Base-by-base conservation (phyloP, 768 basidiomycete species). In the Tylopilus sp. region DNA sequence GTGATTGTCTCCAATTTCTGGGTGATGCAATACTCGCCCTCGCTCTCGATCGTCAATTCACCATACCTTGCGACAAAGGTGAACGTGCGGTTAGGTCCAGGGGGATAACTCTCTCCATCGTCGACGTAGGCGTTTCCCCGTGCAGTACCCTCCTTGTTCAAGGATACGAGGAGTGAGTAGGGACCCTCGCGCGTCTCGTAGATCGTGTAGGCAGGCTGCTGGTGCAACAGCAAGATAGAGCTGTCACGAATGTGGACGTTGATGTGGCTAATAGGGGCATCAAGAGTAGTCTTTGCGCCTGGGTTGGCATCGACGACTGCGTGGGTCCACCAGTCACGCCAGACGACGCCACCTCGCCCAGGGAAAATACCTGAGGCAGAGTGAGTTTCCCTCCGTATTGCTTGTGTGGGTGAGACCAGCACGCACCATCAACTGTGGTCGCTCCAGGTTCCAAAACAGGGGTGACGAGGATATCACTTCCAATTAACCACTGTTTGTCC, bases 311-410 rank as follows among this genome's bases (percentile, higher is more conserved):
- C 67, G 21, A 83, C 74, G 38, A 71, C 72, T 11, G 78, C 75
- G 57, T 86, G 83, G 0, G 82, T 85, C 66, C 82, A 87, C 83
- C 83, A 87, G 63, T 88, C 85, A 33, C 85, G 78, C 85, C 85
- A 88, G 53, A 75, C 68, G 12, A 79, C 77, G 17, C 61, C 63
- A 22, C 81, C 80, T 55, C 77, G 70, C 1, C 85, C 85, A 25
- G 85, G 85, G 73, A 87, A 81, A 46, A 84, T 74, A 33, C 81
- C 86, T 86, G 5, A 10, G 7, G 17, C 7, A 12, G 22, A 23
- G 45, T 50, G 10, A 43, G 54, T 10, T 28, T 38, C 20, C 41
- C 35, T 12, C 6, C 28, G 6, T 6, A 25, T 4, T 12, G 22
- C 5, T 40, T 20, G 23, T 8, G 40, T 8, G 6, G 3, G 20